Percentiles rank a stretch among this genome's conserved stretches.
These are phyloP conservation scores for Lichtheimia hyalospora DNA, from an alignment of 371 early-diverging fungal genomes.

Conservation along the genomic window DNA sequence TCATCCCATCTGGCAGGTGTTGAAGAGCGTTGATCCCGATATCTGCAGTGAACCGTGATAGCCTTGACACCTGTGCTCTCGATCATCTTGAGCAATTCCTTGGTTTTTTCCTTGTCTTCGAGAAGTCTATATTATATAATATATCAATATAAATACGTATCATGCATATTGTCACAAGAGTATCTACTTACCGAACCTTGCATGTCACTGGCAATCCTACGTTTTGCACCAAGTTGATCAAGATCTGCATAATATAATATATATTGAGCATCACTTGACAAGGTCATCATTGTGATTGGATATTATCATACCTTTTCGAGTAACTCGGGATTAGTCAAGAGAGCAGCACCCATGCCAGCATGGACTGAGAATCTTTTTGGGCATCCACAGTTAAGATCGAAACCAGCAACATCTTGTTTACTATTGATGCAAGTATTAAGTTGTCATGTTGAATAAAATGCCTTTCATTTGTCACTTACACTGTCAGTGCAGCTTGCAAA, in stretches of 20 bases:
- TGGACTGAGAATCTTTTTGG: constrained; percentile 94
- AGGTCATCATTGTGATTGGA: neutral
- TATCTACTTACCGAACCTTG: constrained; percentile 60
- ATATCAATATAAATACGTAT: too few relatives aligned
- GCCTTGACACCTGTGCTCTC: constrained; percentile 87
- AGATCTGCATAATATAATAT: constrained; percentile 51
- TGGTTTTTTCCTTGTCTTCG: constrained; percentile 71
- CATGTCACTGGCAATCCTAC: constrained; percentile 78
- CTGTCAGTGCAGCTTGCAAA: constrained; percentile 78
- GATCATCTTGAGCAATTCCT: constrained; percentile 80
- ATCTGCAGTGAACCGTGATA: constrained; percentile 88
- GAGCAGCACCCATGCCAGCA: constrained; percentile 95
- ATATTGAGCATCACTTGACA: neutral
- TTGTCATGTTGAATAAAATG: neutral
- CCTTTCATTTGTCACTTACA: constrained; percentile 47
- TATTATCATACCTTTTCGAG: constrained; percentile 55
- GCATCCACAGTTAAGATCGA: constrained; percentile 97
- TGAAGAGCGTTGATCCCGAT: constrained; percentile 70
- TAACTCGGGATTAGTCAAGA: constrained; percentile 82
- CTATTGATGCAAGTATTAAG: constrained; percentile 30
- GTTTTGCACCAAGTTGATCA: constrained; percentile 73
- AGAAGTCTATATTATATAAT: constrained; percentile 50
- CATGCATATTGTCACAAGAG: neutral
- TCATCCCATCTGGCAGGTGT: constrained; percentile 87
- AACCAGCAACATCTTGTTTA: constrained; percentile 81